Evolutionary conservation across 768 basidiomycete genomes (phyloP).

Genomic region (Amanita rimosa): DNA sequence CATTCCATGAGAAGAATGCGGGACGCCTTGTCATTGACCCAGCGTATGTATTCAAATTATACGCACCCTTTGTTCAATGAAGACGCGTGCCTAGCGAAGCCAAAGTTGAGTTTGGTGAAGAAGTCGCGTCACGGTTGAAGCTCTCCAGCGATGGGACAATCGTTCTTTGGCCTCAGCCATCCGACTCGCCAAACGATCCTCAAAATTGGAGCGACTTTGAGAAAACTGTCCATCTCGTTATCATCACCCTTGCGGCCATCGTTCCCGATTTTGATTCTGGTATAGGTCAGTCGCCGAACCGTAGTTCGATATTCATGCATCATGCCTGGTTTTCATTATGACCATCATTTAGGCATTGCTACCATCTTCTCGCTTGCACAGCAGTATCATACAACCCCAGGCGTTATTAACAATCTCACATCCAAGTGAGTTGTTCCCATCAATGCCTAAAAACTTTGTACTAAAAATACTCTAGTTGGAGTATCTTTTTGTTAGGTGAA

Average conservation of each 20-base stretch:
- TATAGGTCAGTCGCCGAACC: constrained; percentile 21
- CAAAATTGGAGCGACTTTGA: constrained; percentile 37
- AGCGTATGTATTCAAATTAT: constrained; percentile 21
- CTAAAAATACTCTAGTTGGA: constrained; percentile 33
- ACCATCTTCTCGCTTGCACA: constrained; percentile 42
- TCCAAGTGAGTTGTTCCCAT: constrained; percentile 23
- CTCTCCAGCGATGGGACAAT: constrained; percentile 38
- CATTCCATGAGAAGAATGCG: constrained; percentile 40
- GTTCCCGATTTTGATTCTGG: constrained; percentile 54
- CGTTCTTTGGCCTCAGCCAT: constrained; percentile 53
- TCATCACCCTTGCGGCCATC: constrained; percentile 45
- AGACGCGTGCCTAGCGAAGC: constrained; percentile 30
- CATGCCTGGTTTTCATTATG: background rate
- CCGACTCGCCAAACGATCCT: constrained; percentile 18
- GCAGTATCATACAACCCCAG: constrained; percentile 39
- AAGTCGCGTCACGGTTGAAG: constrained; percentile 37
- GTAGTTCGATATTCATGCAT: background rate
- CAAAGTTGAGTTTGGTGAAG: constrained; percentile 40
- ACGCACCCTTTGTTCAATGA: background rate
- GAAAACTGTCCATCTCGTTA: constrained; percentile 38
- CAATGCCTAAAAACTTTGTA: background rate
- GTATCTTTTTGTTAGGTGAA: constrained; percentile 50
- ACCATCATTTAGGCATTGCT: constrained; percentile 39
- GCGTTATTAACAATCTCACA: constrained; percentile 44
- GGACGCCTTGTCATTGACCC: constrained; percentile 52